Evolutionary conservation across 2,329 filamentous ascomycete species (phyloP).

Genomic region (Monilinia fructicola): DNA sequence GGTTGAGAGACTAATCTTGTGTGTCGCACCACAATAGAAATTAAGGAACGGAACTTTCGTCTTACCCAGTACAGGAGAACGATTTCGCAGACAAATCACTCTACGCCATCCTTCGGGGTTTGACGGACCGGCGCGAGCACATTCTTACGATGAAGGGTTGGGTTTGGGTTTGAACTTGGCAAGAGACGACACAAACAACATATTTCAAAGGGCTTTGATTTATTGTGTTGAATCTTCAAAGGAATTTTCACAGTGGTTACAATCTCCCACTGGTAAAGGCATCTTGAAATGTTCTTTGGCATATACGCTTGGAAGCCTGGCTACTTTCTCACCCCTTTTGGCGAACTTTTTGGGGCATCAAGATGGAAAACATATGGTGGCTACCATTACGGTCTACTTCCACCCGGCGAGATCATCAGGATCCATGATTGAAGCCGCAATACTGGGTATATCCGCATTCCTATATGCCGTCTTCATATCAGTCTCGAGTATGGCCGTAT

Average conservation of each 20-base stretch:
- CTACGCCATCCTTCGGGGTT: constrained; percentile 56
- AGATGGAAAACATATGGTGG: constrained; percentile 91
- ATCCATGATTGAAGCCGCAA: constrained; percentile 82
- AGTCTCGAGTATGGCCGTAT: constrained; percentile 84
- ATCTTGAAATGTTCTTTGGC: constrained; percentile 90
- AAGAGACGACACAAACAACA: constrained; percentile 36
- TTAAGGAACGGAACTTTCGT: constrained; percentile 85
- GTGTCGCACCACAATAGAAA: constrained; percentile 51
- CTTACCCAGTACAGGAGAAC: constrained; percentile 81
- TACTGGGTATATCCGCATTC: constrained; percentile 76
- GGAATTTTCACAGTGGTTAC: constrained; percentile 57
- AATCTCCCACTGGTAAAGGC: constrained; percentile 72
- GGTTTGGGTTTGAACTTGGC: constrained; percentile 17
- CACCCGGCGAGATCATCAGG: constrained; percentile 84
- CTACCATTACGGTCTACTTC: constrained; percentile 92
- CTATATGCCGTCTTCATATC: constrained; percentile 74
- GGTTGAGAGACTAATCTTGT: constrained; percentile 6
- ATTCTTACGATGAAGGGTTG: constrained; percentile 22
- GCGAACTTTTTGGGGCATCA: constrained; percentile 74
- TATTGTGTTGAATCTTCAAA: constrained; percentile 42
- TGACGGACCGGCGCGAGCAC: constrained; percentile 27
- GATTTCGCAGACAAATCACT: constrained; percentile 76
- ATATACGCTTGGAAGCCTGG: constrained; percentile 82
- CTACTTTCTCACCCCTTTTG: constrained; percentile 75
- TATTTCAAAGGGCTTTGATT: constrained; percentile 39